These are phyloP conservation scores for Histomonas meleagridis DNA, from an alignment of 208 protist species.

Conservation along the genomic window DNA sequence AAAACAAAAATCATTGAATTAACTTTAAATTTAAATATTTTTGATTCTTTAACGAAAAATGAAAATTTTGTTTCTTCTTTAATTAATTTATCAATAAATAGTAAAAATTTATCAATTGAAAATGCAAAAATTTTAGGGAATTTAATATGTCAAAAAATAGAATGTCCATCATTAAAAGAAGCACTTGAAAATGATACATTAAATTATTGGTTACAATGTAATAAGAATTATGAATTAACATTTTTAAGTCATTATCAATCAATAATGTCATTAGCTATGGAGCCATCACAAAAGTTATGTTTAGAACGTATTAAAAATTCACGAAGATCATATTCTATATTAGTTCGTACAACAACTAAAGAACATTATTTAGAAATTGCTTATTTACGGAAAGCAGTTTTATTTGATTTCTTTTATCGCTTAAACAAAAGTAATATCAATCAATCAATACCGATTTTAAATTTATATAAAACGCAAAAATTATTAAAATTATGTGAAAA, in stretches of 20 bases:
- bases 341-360: too few species aligned
- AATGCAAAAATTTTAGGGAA: too few species aligned
- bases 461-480: neutral
- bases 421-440: neutral
- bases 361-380: neutral
- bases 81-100: too few species aligned
- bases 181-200: too few species aligned
- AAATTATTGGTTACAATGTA: neutral
- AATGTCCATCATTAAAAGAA: too few species aligned
- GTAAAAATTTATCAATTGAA: too few species aligned
- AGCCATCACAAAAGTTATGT: neutral
- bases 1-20: neutral
- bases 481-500: neutral
- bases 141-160: too few species aligned
- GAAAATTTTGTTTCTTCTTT: neutral
- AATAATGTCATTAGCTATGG: neutral
- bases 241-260: neutral
- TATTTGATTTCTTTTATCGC: neutral
- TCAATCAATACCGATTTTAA: neutral
- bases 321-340: too few species aligned
- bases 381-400: neutral
- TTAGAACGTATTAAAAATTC: neutral
- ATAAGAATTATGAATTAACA: neutral
- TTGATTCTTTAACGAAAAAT: neutral
- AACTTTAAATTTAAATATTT: neutral